These are phyloP conservation scores for Globisporangium lucens DNA, from an alignment of 352 stramenopile genomes.

Conservation along the genomic window DNA sequence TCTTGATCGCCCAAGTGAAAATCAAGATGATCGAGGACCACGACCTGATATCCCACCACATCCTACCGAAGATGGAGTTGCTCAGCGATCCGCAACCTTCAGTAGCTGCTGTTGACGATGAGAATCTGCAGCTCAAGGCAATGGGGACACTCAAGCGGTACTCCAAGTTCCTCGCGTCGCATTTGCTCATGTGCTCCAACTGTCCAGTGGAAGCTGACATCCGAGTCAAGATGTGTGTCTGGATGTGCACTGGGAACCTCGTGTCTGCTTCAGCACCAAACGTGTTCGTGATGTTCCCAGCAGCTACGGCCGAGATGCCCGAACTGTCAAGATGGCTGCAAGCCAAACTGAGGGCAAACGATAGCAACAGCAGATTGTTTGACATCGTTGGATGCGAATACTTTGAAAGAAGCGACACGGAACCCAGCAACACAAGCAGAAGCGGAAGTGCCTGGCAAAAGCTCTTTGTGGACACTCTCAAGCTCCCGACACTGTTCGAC, in stretches of 20 bases:
- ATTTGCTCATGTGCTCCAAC: constrained; percentile 27
- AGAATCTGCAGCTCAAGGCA: neutral
- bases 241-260: constrained; percentile 24
- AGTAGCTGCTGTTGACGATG: neutral
- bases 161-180: constrained; percentile 32
- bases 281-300: constrained; percentile 34
- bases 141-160: constrained; percentile 22
- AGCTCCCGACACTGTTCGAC: constrained; percentile 38
- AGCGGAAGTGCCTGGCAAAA: constrained; percentile 25
- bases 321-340: constrained; percentile 27
- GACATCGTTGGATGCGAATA: constrained; percentile 13
- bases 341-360: constrained; percentile 8
- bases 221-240: constrained; percentile 28
- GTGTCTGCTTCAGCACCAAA: constrained; percentile 10
- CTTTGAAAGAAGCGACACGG: neutral
- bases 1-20: constrained; percentile 51
- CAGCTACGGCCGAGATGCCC: constrained; percentile 17
- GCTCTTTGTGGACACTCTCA: constrained; percentile 44
- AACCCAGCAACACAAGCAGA: neutral
- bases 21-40: constrained; percentile 67
- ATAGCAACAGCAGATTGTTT: neutral
- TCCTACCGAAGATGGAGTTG: constrained; percentile 43
- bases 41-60: constrained; percentile 63
- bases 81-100: neutral
- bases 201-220: constrained; percentile 30